A percentile compares a stretch with the other conserved stretches of the same genome.
These are phyloP conservation scores for Candida oleophila DNA, from an alignment of 805 yeast species.

Conservation along the genomic window DNA sequence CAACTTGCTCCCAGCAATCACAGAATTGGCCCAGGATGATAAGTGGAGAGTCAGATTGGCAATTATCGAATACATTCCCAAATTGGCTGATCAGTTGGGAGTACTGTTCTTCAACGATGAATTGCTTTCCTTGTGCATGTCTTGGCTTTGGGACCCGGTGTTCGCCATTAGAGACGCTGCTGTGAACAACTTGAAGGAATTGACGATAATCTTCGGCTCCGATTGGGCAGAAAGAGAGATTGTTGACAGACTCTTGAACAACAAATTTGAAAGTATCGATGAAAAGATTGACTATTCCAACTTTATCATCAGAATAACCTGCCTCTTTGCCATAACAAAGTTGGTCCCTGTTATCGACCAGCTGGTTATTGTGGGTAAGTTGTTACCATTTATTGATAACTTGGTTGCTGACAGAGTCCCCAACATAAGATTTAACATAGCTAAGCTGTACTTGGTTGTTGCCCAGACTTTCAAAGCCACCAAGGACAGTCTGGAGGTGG, in stretches of 20 bases:
- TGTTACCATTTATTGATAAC: conserved; percentile 76
- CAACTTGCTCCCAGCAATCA: conserved; percentile 89
- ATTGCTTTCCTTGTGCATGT: conserved; percentile 83
- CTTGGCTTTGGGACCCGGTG: conserved; percentile 99
- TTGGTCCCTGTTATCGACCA: conserved; percentile 69
- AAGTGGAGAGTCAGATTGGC: conserved; percentile 98
- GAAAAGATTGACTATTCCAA: conserved; percentile 55
- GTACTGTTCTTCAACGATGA: conserved; percentile 91
- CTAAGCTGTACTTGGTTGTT: conserved; percentile 71
- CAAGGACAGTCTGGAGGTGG: conserved; percentile 18
- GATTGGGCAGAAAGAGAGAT: conserved; percentile 90
- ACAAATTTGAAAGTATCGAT: conserved; percentile 19
- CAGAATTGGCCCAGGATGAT: conserved; percentile 92
- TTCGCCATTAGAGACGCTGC: conserved; percentile 97
- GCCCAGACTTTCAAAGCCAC: conserved; percentile 47
- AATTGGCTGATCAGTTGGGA: conserved; percentile 91
- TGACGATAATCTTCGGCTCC: conserved; percentile 86
- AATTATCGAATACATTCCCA: conserved; percentile 93
- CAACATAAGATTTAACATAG: conserved; percentile 92
- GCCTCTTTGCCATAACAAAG: conserved; percentile 83
- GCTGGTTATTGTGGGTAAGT: conserved; percentile 55
- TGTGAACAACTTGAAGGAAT: conserved; percentile 72
- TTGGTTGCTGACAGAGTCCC: conserved; percentile 83
- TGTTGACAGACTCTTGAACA: conserved; percentile 65
- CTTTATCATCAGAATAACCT: conserved; percentile 89